Percentiles rank a stretch among this genome's conserved stretches.
Conservation (phyloP, 495 filamentous ascomycete genomes). For the Neurospora discreta region DNA sequence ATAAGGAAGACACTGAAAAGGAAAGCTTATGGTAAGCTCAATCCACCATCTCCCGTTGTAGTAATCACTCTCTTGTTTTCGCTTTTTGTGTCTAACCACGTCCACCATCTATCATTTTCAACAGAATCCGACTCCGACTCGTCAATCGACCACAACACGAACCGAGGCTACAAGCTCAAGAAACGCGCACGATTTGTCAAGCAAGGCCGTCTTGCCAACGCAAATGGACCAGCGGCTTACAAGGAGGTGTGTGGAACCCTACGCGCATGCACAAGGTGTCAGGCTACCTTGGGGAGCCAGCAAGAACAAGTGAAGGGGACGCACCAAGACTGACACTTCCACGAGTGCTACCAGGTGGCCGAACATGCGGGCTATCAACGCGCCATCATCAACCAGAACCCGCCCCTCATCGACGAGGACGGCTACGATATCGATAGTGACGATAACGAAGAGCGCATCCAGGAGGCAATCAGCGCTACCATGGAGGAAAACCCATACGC, state of each 20-base stretch:
- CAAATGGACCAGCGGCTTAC: constrained; percentile 65
- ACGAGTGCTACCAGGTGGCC: constrained; percentile 45
- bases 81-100: background rate
- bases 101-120: background rate
- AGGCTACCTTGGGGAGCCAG: background rate
- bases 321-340: background rate
- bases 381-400: constrained; percentile 70
- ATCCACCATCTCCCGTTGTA: background rate
- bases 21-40: constrained; percentile 16
- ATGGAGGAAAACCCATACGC: constrained; percentile 77
- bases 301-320: background rate
- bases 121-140: constrained; percentile 82
- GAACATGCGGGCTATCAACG: constrained; percentile 77
- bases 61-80: background rate
- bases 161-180: constrained; percentile 87
- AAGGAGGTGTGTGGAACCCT: constrained; percentile 54
- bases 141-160: constrained; percentile 65
- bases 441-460: constrained; percentile 54
- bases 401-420: constrained; percentile 67
- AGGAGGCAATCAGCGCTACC: constrained; percentile 54
- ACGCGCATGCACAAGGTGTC: background rate
- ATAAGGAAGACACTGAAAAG: constrained; percentile 18
- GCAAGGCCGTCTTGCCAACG: constrained; percentile 59
- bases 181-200: constrained; percentile 70
- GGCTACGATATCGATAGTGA: constrained; percentile 77